Conservation (phyloP, 768 basidiomycete species). For the Lyophyllum semitale region DNA sequence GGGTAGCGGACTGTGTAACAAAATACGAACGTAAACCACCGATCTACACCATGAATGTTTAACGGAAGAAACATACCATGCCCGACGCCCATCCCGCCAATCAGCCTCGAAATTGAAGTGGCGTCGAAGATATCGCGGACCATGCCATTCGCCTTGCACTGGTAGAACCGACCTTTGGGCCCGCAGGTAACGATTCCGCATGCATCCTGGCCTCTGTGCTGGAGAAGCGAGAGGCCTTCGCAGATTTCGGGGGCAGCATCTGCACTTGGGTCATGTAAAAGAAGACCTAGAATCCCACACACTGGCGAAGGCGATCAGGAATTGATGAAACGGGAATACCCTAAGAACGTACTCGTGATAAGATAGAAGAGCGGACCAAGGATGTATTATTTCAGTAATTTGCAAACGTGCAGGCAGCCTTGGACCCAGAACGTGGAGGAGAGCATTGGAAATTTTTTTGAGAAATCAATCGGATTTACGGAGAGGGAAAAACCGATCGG, state of each 20-base stretch:
- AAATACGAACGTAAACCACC: constrained; percentile 5
- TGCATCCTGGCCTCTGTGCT: constrained; percentile 98
- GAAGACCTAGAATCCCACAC: constrained; percentile 93
- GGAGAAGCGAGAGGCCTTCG: constrained; percentile 93
- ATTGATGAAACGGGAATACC: constrained; percentile 3
- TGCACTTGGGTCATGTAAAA: constrained; percentile 74
- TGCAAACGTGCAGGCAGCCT: constrained; percentile 14
- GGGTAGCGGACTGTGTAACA: constrained; percentile 83
- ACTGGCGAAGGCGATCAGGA: constrained; percentile 37
- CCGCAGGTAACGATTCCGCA: constrained; percentile 98
- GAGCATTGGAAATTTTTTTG: constrained; percentile 25
- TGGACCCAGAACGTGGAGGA: constrained; percentile 6
- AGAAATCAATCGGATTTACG: constrained; percentile 25
- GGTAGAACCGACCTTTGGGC: constrained; percentile 91
- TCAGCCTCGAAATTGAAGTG: constrained; percentile 69
- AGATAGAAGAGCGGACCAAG: neutral
- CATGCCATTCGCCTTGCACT: constrained; percentile 99
- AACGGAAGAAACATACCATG: constrained; percentile 63
- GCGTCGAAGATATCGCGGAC: constrained; percentile 95
- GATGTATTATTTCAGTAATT: neutral
- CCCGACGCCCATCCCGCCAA: constrained; percentile 96
- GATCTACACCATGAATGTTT: constrained; percentile 19
- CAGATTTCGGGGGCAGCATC: constrained; percentile 87
- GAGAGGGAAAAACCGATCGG: constrained; percentile 6
- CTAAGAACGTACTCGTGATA: constrained; percentile 8